phyloP scores from a whole-genome alignment of 2,329 filamentous ascomycete species.

The Pseudogymnoascus sp. region DNA sequence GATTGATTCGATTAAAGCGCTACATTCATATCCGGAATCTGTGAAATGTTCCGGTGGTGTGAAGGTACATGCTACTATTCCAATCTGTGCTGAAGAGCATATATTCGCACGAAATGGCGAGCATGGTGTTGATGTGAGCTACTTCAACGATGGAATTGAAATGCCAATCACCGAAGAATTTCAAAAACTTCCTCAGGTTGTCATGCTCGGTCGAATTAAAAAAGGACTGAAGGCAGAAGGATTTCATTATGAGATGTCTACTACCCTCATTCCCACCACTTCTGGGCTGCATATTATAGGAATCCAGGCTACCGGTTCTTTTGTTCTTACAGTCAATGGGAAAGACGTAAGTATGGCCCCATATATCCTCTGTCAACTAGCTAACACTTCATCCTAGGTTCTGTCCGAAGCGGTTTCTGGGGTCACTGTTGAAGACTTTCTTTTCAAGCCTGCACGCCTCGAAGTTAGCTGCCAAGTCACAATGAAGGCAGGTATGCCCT shows the following conservation, averaged over 20 bases:
- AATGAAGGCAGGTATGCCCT: neutral
- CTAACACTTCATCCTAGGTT: neutral
- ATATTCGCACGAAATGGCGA: conserved; percentile 8
- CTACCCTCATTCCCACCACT: conserved; percentile 5
- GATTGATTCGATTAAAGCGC: conserved; percentile 11
- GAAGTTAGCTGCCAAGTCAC: conserved; percentile 9
- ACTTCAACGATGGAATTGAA: neutral
- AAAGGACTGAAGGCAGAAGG: neutral
- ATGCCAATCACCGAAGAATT: conserved; percentile 6
- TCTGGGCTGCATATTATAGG: conserved; percentile 11
- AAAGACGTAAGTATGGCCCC: neutral
- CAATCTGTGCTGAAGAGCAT: neutral
- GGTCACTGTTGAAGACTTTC: conserved; percentile 18
- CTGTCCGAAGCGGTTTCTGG: neutral
- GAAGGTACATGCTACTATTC: neutral
- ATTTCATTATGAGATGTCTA: conserved; percentile 10
- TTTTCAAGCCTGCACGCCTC: conserved; percentile 16
- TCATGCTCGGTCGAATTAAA: conserved; percentile 11
- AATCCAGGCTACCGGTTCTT: conserved; percentile 9
- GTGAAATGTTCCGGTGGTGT: neutral
- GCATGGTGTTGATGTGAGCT: conserved; percentile 11
- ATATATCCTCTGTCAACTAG: neutral
- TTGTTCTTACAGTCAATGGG: neutral
- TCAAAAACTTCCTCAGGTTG: neutral
- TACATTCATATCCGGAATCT: neutral